A percentile compares a stretch with the other conserved stretches of the same genome.
phyloP scores from a whole-genome alignment of 1,284 basidiomycete genomes.

The Gomphus bonarii region DNA sequence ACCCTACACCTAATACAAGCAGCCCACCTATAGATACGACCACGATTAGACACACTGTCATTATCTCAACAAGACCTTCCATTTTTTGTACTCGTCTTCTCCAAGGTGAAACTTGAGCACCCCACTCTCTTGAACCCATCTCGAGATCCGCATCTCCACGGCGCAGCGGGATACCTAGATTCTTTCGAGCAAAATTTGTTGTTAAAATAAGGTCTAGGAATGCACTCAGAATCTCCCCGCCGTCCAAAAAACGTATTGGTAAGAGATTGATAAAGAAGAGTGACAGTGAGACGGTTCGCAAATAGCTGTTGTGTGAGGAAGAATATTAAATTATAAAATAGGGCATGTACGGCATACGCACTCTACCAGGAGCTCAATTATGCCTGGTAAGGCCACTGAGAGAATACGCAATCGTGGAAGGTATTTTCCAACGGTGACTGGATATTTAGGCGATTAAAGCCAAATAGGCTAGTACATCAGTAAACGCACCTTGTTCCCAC shows the following conservation, averaged over 20 bases:
- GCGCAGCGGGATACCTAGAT: neutral
- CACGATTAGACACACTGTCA: neutral
- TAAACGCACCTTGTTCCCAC: conserved; percentile 50
- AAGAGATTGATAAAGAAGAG: conserved; percentile 66
- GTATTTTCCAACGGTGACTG: conserved; percentile 47
- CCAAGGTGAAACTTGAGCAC: neutral
- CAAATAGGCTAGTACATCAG: neutral
- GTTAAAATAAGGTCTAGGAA: conserved; percentile 24
- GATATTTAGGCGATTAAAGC: neutral
- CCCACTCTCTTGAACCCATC: neutral
- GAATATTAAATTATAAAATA: conserved; percentile 10
- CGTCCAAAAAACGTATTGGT: conserved; percentile 55
- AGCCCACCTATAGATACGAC: neutral
- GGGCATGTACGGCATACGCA: conserved; percentile 21
- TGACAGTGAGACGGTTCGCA: conserved; percentile 50
- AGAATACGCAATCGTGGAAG: conserved; percentile 35
- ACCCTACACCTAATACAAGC: neutral
- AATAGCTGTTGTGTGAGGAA: conserved; percentile 31
- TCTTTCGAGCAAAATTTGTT: neutral
- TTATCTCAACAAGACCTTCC: neutral
- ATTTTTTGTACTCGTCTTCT: neutral
- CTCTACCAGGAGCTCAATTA: conserved; percentile 34
- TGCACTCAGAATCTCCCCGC: conserved; percentile 36
- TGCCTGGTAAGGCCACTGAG: conserved; percentile 32
- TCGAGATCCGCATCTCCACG: conserved; percentile 1